Base-by-base conservation (phyloP, 2,329 filamentous ascomycete species). In the Aspergillus candidus region DNA sequence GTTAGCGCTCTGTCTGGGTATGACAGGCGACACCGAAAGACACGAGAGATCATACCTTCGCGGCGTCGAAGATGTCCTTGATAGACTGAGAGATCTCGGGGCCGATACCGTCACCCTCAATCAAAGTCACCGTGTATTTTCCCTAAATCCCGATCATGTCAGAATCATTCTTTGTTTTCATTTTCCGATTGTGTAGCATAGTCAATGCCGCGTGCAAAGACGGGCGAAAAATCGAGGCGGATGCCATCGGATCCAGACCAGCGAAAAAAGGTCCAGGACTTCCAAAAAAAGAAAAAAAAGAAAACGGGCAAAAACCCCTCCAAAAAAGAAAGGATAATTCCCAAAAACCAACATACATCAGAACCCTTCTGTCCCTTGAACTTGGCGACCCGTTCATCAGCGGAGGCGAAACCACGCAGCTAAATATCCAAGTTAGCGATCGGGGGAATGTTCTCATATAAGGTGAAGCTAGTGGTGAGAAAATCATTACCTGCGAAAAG, bases 21-120 rank as follows among this genome's bases (percentile, higher is more conserved):
- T 35, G 12, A 37, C 42, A 40, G 11, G 39, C 14, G 18, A 31
- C 13, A 32, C 39, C 40, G 36, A 32, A 37, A 32, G 29, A 35
- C 6, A 40, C 39, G 37, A 31, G 31, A 42, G 33, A 27, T 51
- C 22, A 27, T 75, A 94, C 91, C 71, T 94, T 87, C 62, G 93
- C 93, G 61, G 93, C 93, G 62, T 83, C 79, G 76, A 96, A 98
- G 73, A 98, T 98, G 71, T 96, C 88, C 82, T 97, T 98, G 66
- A 98, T 90, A 40, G 93, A 94, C 73, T 95, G 84, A 55, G 93
- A 83, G 67, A 98, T 98, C 76, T 98, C 91, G 54, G 93, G 93
- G 50, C 93, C 93, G 69, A 98, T 98, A 69, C 93, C 93, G 66
- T 98, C 94, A 73, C 94, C 93, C 79, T 98, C 94, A 57, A 98